A percentile compares a stretch with the other conserved stretches of the same genome.
phyloP scores from a whole-genome alignment of 768 basidiomycete species.

The Hortiboletus campestris region DNA sequence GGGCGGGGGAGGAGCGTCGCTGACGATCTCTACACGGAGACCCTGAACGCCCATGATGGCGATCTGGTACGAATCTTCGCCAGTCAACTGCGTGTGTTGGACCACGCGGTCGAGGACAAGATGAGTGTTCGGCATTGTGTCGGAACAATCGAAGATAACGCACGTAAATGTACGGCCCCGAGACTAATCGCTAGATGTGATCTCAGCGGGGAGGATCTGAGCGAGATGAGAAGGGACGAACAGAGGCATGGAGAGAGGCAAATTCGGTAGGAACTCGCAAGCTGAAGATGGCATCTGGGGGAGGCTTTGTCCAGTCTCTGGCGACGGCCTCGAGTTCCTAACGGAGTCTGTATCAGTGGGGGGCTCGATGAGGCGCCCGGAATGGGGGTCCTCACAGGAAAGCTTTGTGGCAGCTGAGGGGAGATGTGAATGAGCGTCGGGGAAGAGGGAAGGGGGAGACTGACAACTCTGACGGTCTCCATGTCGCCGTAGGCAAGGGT shows the following conservation, averaged over 20 bases:
- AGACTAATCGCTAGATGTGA: conserved; percentile 61
- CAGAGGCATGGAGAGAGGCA: conserved; percentile 80
- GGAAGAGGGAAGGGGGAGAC: conserved; percentile 12
- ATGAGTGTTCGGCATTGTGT: conserved; percentile 9
- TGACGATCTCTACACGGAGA: conserved; percentile 81
- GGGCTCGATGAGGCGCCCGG: neutral
- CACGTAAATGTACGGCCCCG: conserved; percentile 84
- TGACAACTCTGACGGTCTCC: conserved; percentile 77
- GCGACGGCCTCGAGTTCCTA: conserved; percentile 82
- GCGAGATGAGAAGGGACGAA: conserved; percentile 38
- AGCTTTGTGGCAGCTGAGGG: conserved; percentile 64
- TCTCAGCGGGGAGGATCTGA: conserved; percentile 20
- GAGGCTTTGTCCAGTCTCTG: conserved; percentile 84
- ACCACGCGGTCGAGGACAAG: conserved; percentile 19
- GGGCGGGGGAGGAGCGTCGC: conserved; percentile 81
- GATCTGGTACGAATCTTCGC: conserved; percentile 87
- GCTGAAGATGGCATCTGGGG: conserved; percentile 72
- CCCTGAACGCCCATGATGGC: conserved; percentile 82
- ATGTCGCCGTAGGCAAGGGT: conserved; percentile 82
- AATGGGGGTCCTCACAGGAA: conserved; percentile 44
- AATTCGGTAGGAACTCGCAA: conserved; percentile 85
- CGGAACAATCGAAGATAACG: conserved; percentile 27
- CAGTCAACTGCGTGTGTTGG: conserved; percentile 54
- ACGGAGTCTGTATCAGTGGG: conserved; percentile 4
- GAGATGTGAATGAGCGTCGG: neutral